These are phyloP conservation scores for Tricladium varicosporioides DNA, from an alignment of 2,329 filamentous ascomycete genomes.

Conservation along the genomic window DNA sequence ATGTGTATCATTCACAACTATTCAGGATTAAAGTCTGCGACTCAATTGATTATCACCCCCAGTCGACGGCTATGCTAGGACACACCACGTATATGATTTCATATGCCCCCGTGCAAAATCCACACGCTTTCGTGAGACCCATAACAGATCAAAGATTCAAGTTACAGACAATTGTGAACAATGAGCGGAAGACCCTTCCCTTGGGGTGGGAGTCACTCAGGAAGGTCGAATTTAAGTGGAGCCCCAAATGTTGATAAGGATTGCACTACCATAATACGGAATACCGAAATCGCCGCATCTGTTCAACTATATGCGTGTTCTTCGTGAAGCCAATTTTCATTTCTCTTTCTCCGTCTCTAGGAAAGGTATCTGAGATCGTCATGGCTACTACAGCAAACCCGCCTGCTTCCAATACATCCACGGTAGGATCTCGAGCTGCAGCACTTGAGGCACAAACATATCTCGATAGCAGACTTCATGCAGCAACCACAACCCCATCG, in stretches of 20 bases:
- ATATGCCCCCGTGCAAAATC: too few relatives aligned
- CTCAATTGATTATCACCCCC: background rate
- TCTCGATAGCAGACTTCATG: slow-evolving; percentile 24
- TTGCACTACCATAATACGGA: too few relatives aligned
- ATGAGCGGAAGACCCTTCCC: too few relatives aligned
- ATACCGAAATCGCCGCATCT: too few relatives aligned
- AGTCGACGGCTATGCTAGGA: background rate
- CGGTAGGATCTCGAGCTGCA: slow-evolving; percentile 19
- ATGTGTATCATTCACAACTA: background rate
- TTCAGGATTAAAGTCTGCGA: background rate
- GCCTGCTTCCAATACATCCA: slow-evolving; percentile 10
- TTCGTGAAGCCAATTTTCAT: background rate
- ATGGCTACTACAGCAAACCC: slow-evolving; percentile 5
- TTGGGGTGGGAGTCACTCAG: too few relatives aligned
- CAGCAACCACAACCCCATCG: slow-evolving; percentile 11
- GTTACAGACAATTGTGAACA: too few relatives aligned
- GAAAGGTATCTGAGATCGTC: background rate
- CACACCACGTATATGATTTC: too few relatives aligned
- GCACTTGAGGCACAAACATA: slow-evolving; percentile 30
- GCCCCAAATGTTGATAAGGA: too few relatives aligned
- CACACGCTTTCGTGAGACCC: too few relatives aligned
- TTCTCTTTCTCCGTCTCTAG: background rate
- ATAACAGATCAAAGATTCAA: too few relatives aligned
- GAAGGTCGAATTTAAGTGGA: too few relatives aligned
- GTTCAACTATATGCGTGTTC: too few relatives aligned